Percentiles rank a stretch among this genome's conserved stretches.
These are phyloP conservation scores for Spergularia marina DNA, from an alignment of 148 eudicot species.

Conservation along the genomic window DNA sequence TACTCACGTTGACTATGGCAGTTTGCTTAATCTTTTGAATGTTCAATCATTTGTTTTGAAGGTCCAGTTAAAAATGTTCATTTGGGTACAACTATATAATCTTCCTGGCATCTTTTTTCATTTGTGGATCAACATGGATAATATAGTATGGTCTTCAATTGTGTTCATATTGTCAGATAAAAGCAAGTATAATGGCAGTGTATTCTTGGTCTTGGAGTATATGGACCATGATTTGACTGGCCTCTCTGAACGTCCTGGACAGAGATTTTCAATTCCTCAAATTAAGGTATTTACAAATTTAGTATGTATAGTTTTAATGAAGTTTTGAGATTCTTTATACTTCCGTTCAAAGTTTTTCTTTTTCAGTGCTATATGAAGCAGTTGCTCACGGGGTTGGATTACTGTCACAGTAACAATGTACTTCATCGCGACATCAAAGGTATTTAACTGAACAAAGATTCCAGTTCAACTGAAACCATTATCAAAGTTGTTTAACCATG, in stretches of 20 bases:
- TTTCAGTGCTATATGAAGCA: conserved; percentile 80
- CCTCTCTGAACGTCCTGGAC: conserved; percentile 75
- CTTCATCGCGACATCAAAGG: conserved; percentile 89
- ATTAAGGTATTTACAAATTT: conserved; percentile 19
- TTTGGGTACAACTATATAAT: not conserved
- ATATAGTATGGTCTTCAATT: not conserved
- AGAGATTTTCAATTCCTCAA: conserved; percentile 42
- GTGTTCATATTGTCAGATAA: conserved; percentile 34
- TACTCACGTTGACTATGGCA: no score
- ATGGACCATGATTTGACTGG: conserved; percentile 90
- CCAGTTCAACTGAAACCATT: not conserved
- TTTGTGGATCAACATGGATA: not conserved
- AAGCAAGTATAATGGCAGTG: conserved; percentile 69
- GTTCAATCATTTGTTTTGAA: not conserved
- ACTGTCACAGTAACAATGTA: conserved; percentile 76
- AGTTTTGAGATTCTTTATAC: not conserved
- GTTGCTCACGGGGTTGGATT: conserved; percentile 69
- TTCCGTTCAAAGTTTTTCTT: conserved; percentile 1
- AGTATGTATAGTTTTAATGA: not conserved
- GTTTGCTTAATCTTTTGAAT: not conserved
- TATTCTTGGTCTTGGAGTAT: conserved; percentile 87
- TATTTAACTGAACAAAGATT: conserved; percentile 15
- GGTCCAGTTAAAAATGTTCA: conserved; percentile 12
- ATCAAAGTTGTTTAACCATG: not conserved
- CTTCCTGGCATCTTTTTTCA: not conserved